Evolutionary conservation across 108 stramenopile species (phyloP).

Genomic region (Skeletonema tropicum): DNA sequence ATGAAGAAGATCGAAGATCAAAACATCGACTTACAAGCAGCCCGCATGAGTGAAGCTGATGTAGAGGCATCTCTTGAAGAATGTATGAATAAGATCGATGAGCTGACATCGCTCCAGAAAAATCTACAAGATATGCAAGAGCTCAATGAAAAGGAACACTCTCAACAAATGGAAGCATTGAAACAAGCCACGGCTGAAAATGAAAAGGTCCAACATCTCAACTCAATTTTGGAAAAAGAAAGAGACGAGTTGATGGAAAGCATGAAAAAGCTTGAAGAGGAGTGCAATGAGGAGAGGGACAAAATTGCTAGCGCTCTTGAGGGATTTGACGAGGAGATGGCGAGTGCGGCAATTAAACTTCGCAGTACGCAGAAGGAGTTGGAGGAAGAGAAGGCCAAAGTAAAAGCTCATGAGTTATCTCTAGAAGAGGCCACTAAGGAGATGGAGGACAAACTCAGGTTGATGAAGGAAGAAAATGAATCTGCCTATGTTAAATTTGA

Average conservation of each 20-base stretch:
- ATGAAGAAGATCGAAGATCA: conserved; percentile 33
- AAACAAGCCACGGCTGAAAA: conserved; percentile 20
- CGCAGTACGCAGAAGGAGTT: conserved; percentile 32
- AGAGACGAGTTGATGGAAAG: background rate
- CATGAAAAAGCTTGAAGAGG: conserved; percentile 20
- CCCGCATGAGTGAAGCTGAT: conserved; percentile 48
- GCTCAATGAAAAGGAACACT: conserved; percentile 14
- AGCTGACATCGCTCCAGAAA: conserved; percentile 3
- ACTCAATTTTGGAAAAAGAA: background rate
- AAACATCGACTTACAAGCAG: conserved; percentile 42
- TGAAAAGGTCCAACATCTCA: background rate
- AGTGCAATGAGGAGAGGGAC: conserved; percentile 31
- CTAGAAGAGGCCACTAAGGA: conserved; percentile 21
- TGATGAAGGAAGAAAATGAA: conserved; percentile 16
- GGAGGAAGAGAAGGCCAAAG: conserved; percentile 25
- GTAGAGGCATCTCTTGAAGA: conserved; percentile 35
- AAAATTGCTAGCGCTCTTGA: conserved; percentile 33
- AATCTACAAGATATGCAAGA: conserved; percentile 16
- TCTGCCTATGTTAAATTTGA: conserved; percentile 22
- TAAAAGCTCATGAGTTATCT: background rate
- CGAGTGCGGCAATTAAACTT: conserved; percentile 35
- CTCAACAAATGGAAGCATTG: conserved; percentile 25
- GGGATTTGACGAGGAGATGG: conserved; percentile 48
- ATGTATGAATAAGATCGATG: conserved; percentile 14
- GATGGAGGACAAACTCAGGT: conserved; percentile 21